phyloP scores from a whole-genome alignment of 352 stramenopile genomes.

The Pythium rishiriense region DNA sequence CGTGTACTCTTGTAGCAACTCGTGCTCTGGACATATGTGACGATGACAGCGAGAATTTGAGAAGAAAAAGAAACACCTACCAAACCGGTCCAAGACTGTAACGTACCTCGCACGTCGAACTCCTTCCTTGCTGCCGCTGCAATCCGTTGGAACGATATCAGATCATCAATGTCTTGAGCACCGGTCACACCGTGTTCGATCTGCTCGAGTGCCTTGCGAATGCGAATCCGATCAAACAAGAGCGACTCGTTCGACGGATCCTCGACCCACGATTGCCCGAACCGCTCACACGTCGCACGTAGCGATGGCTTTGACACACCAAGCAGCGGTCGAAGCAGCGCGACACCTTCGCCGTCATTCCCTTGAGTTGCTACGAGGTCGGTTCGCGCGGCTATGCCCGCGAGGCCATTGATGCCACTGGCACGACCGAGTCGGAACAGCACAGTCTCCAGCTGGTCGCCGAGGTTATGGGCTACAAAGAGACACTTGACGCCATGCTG shows the following conservation, averaged over 20 bases:
- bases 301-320: conserved; percentile 56
- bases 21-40: conserved; percentile 36
- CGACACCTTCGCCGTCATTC: conserved; percentile 13
- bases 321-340: conserved; percentile 65
- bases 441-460: conserved; percentile 81
- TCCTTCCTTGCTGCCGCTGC: conserved; percentile 20
- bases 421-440: conserved; percentile 75
- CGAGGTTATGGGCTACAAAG: conserved; percentile 79
- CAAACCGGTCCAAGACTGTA: no score
- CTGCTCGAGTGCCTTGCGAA: conserved; percentile 59
- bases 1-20: conserved; percentile 49
- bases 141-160: conserved; percentile 19
- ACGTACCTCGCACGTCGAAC: conserved; percentile 22
- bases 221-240: conserved; percentile 78
- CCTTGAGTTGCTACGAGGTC: neutral
- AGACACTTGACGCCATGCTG: conserved; percentile 59
- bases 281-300: conserved; percentile 69
- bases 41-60: neutral
- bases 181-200: neutral
- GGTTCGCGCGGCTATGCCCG: conserved; percentile 47
- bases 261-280: conserved; percentile 76
- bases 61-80: no score
- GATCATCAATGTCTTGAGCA: neutral
- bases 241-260: conserved; percentile 82
- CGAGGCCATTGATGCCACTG: conserved; percentile 76